Conservation (phyloP, 1,284 basidiomycete genomes). For the Microbotryum scabiosae region DNA sequence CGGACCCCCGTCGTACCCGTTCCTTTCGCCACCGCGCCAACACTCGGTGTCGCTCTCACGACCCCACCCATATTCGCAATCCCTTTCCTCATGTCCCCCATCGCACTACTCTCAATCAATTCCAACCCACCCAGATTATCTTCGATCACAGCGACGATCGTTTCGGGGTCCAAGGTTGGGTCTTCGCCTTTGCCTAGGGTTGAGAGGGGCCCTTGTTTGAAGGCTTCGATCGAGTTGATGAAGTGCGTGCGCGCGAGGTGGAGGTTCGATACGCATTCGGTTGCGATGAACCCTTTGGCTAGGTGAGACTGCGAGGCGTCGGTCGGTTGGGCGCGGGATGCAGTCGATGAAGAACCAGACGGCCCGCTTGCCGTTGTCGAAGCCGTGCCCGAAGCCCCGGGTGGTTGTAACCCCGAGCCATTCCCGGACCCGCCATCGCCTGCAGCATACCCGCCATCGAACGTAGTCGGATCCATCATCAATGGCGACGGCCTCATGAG, state of each 20-base stretch:
- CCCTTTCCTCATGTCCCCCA: slow-evolving; percentile 28
- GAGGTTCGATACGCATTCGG: slow-evolving; percentile 33
- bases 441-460: not conserved
- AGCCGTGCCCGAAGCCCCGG: not conserved
- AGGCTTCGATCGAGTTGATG: slow-evolving; percentile 20
- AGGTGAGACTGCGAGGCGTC: not conserved
- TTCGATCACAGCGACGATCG: slow-evolving; percentile 30
- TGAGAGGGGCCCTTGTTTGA: not conserved
- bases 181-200: too few relatives aligned
- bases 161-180: not conserved
- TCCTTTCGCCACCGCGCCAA: too few relatives aligned
- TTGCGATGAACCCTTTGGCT: slow-evolving; percentile 22
- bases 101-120: slow-evolving; percentile 32
- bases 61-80: too few relatives aligned
- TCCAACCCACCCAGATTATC: slow-evolving; percentile 29
- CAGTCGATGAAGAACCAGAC: not conserved
- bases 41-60: too few relatives aligned
- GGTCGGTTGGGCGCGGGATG: slow-evolving; percentile 1
- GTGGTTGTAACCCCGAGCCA: not conserved
- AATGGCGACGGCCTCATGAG: too few relatives aligned
- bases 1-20: too few relatives aligned
- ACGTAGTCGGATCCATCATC: not conserved
- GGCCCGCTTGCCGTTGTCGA: not conserved
- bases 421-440: not conserved
- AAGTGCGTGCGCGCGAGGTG: slow-evolving; percentile 28